Percentiles rank a stretch among this genome's conserved stretches.
Evolutionary conservation across 352 stramenopile species (phyloP).

Genomic region (Lagenidium sp.): DNA sequence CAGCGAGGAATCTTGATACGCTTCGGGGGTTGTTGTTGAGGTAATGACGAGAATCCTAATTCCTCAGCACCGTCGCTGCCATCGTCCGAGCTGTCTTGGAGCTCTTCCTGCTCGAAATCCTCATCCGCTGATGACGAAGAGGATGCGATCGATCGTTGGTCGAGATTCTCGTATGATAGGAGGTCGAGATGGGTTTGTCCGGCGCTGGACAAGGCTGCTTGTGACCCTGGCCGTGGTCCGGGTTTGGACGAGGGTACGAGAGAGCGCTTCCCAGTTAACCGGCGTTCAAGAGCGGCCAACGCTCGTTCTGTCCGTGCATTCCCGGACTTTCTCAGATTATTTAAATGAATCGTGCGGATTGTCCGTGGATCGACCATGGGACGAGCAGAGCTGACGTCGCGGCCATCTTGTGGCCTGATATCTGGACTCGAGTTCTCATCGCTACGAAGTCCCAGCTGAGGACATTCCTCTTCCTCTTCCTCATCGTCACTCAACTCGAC

Average conservation of each 20-base stretch:
- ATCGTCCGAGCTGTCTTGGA: constrained; percentile 46
- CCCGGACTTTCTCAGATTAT: constrained; percentile 31
- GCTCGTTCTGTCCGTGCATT: constrained; percentile 44
- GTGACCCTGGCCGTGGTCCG: neutral
- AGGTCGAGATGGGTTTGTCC: constrained; percentile 5
- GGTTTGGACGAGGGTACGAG: constrained; percentile 1
- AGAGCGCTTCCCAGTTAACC: constrained; percentile 41
- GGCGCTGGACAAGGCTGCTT: neutral
- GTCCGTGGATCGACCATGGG: constrained; percentile 5
- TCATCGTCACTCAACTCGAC: constrained; percentile 66
- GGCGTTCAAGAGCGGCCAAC: constrained; percentile 52
- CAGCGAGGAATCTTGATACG: constrained; percentile 26
- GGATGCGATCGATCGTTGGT: too few relatives aligned
- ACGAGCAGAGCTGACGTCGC: constrained; percentile 1
- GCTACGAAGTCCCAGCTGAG: constrained; percentile 9
- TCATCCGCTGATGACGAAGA: constrained; percentile 14
- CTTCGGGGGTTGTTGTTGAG: constrained; percentile 30
- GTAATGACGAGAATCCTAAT: neutral
- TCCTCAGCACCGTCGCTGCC: neutral
- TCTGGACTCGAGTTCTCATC: neutral
- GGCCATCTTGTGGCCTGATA: constrained; percentile 4
- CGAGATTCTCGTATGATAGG: constrained; percentile 7
- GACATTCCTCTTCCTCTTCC: constrained; percentile 5
- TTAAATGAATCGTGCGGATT: constrained; percentile 45
- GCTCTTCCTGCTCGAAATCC: constrained; percentile 68